phyloP scores from a whole-genome alignment of 2,329 filamentous ascomycete species.

The Colletotrichum musae region DNA sequence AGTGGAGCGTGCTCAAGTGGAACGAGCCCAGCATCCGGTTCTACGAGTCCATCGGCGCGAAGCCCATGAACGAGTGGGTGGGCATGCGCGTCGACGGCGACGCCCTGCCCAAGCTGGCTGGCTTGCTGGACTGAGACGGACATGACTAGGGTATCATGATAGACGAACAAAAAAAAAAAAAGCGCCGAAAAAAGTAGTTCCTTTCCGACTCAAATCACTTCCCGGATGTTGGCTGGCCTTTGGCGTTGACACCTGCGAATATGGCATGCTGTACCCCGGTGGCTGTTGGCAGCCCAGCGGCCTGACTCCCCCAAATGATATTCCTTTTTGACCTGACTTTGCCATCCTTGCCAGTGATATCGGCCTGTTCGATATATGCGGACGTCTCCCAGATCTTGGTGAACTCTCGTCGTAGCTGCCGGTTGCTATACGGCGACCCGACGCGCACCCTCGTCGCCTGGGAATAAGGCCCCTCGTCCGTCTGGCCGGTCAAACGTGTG shows the following conservation, averaged over 20 bases:
- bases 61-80: constrained; percentile 79
- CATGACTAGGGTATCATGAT: not conserved
- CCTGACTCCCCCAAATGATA: constrained; percentile 63
- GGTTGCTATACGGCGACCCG: constrained; percentile 45
- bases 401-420: constrained; percentile 66
- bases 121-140: constrained; percentile 49
- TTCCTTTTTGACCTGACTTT: constrained; percentile 49
- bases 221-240: constrained; percentile 42
- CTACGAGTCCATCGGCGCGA: constrained; percentile 81
- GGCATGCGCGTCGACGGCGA: constrained; percentile 82
- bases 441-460: constrained; percentile 46
- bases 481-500: constrained; percentile 54
- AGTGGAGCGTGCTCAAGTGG: constrained; percentile 95
- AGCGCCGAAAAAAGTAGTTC: not conserved
- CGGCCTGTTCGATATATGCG: constrained; percentile 55
- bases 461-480: constrained; percentile 55
- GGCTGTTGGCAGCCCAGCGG: constrained; percentile 48
- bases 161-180: not conserved
- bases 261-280: constrained; percentile 56
- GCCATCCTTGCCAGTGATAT: constrained; percentile 14
- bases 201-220: no score
- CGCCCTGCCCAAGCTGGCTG: constrained; percentile 72
- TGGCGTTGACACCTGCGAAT: constrained; percentile 62
- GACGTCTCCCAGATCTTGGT: constrained; percentile 60
- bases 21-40: constrained; percentile 92